Evolutionary conservation across 2,329 filamentous ascomycete genomes (phyloP).

Genomic region (Fusarium clavum): DNA sequence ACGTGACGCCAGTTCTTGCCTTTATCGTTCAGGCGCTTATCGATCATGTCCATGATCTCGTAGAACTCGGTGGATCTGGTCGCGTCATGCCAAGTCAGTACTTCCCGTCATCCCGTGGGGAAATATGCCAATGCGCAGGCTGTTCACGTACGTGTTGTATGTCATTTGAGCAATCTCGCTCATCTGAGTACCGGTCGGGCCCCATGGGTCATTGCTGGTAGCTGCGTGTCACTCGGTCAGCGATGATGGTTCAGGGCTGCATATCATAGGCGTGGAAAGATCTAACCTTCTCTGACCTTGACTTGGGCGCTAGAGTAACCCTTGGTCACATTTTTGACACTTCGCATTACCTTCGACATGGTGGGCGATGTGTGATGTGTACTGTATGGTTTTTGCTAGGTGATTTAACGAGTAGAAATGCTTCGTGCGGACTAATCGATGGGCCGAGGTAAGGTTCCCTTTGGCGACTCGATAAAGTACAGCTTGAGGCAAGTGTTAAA

Average conservation of each 20-base stretch:
- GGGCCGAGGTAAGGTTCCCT: constrained; percentile 34
- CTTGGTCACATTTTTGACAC: constrained; percentile 99
- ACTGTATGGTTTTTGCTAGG: constrained; percentile 6
- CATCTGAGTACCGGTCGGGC: constrained; percentile 97
- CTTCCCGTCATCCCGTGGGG: background rate
- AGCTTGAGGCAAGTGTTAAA: constrained; percentile 10
- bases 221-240: constrained; percentile 65
- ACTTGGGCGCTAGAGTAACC: constrained; percentile 97
- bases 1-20: constrained; percentile 99
- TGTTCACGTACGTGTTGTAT: constrained; percentile 84
- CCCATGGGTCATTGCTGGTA: constrained; percentile 99
- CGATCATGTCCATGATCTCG: constrained; percentile 99
- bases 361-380: constrained; percentile 47
- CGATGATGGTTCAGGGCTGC: constrained; percentile 5
- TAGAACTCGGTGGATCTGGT: constrained; percentile 93
- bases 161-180: constrained; percentile 98
- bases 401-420: constrained; percentile 21
- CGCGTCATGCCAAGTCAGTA: constrained; percentile 35
- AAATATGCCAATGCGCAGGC: background rate
- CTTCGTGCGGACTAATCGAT: constrained; percentile 38
- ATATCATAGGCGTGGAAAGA: background rate
- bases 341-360: constrained; percentile 98
- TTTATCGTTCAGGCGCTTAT: constrained; percentile 98
- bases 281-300: constrained; percentile 95
- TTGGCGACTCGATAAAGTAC: constrained; percentile 16